Conservation (phyloP, 2,329 filamentous ascomycete genomes). For the Teratosphaeria pseudoeucalypti region DNA sequence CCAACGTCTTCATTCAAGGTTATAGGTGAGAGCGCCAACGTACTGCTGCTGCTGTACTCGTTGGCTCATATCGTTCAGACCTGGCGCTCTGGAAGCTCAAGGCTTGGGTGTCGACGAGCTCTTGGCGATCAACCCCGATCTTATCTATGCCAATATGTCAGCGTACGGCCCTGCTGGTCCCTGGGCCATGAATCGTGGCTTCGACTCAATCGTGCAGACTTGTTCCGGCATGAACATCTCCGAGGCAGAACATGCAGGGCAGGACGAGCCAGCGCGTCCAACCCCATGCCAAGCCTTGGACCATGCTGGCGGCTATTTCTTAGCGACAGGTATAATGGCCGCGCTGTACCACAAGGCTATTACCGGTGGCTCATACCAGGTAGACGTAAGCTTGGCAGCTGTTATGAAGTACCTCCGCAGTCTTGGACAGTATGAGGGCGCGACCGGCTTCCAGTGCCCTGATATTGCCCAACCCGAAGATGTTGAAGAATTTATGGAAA, state of each 20-base stretch:
- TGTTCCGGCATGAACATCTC: constrained; percentile 47
- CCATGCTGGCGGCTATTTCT: constrained; percentile 45
- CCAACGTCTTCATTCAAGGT: constrained; percentile 37
- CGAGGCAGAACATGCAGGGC: constrained; percentile 39
- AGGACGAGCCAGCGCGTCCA: constrained; percentile 30
- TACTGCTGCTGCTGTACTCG: not conserved
- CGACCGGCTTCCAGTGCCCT: constrained; percentile 30
- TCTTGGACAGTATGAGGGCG: constrained; percentile 40
- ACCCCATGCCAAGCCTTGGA: constrained; percentile 48
- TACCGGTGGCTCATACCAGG: constrained; percentile 40
- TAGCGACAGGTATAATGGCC: constrained; percentile 43
- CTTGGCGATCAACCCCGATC: constrained; percentile 17
- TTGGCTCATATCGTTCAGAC: not conserved
- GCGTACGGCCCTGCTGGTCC: constrained; percentile 43
- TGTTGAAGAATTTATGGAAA: not conserved
- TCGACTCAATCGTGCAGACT: constrained; percentile 48
- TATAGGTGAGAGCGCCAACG: constrained; percentile 24
- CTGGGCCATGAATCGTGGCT: constrained; percentile 40
- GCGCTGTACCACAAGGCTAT: constrained; percentile 40
- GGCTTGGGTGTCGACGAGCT: not conserved
- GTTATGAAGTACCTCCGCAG: constrained; percentile 47
- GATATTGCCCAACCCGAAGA: not conserved
- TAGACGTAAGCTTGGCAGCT: constrained; percentile 47
- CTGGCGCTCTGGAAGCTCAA: not conserved
- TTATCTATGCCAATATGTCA: constrained; percentile 44